phyloP scores from a whole-genome alignment of 257 asterid genomes.

The Gentiana macrophylla region DNA sequence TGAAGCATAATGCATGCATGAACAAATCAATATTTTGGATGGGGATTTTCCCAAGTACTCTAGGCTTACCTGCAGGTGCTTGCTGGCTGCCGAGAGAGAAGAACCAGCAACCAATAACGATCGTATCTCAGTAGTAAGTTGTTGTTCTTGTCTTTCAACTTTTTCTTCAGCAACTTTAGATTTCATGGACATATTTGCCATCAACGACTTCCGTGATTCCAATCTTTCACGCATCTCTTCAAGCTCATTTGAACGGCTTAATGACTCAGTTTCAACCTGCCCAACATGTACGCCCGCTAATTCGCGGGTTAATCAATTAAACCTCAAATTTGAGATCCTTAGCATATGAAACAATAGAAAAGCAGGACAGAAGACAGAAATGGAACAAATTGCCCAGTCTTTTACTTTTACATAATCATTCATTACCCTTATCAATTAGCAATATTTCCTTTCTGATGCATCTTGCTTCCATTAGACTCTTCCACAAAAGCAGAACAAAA shows the following conservation, averaged over 20 bases:
- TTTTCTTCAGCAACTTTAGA: constrained; percentile 78
- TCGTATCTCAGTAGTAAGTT: constrained; percentile 66
- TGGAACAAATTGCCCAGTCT: not conserved
- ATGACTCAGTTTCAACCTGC: constrained; percentile 75
- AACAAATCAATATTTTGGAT: too few relatives aligned
- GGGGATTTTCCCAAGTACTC: not conserved
- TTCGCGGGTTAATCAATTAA: constrained; percentile 14
- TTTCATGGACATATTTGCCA: constrained; percentile 89
- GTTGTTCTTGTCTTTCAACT: constrained; percentile 81
- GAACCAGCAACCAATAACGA: constrained; percentile 76
- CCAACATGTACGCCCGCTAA: constrained; percentile 16
- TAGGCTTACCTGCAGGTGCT: constrained; percentile 58
- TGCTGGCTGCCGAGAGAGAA: constrained; percentile 70
- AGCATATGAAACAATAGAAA: not conserved
- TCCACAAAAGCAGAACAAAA: not conserved
- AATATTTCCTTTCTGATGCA: too few relatives aligned
- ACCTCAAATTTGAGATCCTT: constrained; percentile 4
- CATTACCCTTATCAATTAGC: not conserved
- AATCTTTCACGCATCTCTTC: constrained; percentile 71
- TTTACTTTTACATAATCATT: not conserved
- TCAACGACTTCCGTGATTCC: constrained; percentile 73
- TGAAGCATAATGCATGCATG: too few relatives aligned
- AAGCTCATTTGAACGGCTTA: constrained; percentile 63
- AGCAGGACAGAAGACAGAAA: not conserved
- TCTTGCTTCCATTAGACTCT: not conserved